Base-by-base conservation (phyloP, 129 eudicot species). In the Tanacetum coccineum region DNA sequence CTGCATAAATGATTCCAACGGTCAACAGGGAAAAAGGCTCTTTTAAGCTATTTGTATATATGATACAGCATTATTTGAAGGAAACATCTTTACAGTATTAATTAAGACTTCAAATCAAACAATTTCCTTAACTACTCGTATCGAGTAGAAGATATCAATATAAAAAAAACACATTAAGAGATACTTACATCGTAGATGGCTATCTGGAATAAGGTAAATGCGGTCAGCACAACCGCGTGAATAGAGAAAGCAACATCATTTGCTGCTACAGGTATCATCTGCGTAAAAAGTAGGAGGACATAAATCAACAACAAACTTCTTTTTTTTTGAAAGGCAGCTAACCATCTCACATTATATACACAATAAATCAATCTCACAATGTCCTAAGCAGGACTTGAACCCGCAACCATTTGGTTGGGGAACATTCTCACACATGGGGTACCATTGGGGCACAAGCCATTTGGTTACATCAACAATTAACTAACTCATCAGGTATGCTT, bases 191-290 rank as follows among this genome's bases (percentile, higher is more conserved):
- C 99, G 65, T 94, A 94, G 19, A 94, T 94, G 36, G 74, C 79
- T 71, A 94, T 89, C 73, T 94, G 99, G 68, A 89, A 79, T 76
- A 94, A 78, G 51, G 96, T 89, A 71, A 89, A 78, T 12, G 87
- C 92, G 32, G 96, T 94, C 48, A 89, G 72, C 13, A 94, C 74
- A 70, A 94, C 99, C 11, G 97, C 96, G 45, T 94, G 99, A 21
- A 74, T 75, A 1, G 99, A 94, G 83, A 94, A 94, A 56, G 99
- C 99, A 40, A 94, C 99, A 81, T 94, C 99, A 70, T 94, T 94
- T 52, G 89, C 93, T 46, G 95, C 96, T 18, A 94, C 99, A 14
- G 99, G 99, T 81, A 94, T 94, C 93, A 93, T 75, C 99, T 93
- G 65, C 62, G 59, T 51, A 68, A n/a, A 62, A 79, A 50, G 15